Evolutionary conservation across 257 asterid genomes (phyloP).

Genomic region (Jasminum sambac): DNA sequence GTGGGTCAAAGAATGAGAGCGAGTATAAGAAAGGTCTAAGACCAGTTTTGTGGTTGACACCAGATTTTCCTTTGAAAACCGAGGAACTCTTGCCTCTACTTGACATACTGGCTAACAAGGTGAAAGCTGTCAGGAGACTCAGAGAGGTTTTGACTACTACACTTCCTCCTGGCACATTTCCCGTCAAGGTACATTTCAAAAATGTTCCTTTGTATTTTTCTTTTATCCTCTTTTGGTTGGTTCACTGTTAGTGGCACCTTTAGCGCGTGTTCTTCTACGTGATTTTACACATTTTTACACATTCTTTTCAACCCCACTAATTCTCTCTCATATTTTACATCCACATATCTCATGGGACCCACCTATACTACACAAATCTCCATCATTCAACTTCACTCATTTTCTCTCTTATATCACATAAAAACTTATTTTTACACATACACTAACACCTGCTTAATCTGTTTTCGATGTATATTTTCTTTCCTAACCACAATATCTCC

Average conservation of each 20-base stretch:
- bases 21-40: constrained; percentile 39
- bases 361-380: no score
- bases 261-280: no score
- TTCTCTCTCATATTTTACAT: no score
- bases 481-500: background rate
- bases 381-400: no score
- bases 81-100: constrained; percentile 96
- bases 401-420: no score
- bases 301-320: no score
- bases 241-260: constrained; percentile 13
- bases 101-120: constrained; percentile 96
- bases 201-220: constrained; percentile 2
- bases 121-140: constrained; percentile 91
- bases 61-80: constrained; percentile 90
- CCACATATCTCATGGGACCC: no score
- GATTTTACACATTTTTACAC: no score
- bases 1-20: constrained; percentile 43
- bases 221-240: background rate
- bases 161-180: constrained; percentile 91
- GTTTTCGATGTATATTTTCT: background rate
- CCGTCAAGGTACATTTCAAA: constrained; percentile 72
- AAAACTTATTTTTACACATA: no score
- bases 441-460: no score
- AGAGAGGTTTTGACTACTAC: constrained; percentile 96
- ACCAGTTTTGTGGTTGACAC: constrained; percentile 97